Evolutionary conservation across 805 yeast genomes (phyloP).

Genomic region (Saccharomyces paradoxus): DNA sequence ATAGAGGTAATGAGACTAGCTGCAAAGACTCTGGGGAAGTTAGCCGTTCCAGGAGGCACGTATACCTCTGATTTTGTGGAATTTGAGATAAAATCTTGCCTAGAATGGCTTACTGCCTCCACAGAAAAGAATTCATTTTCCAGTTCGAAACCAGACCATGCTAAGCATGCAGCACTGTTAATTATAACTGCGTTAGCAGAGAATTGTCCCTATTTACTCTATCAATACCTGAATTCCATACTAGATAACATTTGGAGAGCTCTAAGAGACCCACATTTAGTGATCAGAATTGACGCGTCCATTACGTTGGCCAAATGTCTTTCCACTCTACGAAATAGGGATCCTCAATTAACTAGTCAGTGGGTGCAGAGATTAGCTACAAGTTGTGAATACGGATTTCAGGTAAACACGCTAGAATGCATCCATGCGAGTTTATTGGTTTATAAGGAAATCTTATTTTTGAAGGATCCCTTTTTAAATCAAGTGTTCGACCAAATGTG

Average conservation of each 20-base stretch:
- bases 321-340: constrained; percentile 68
- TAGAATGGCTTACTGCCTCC: constrained; percentile 70
- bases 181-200: constrained; percentile 71
- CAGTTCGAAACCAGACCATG: constrained; percentile 61
- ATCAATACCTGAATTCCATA: constrained; percentile 64
- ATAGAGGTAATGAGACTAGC: constrained; percentile 74
- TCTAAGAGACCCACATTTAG: constrained; percentile 60
- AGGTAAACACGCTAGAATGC: constrained; percentile 45
- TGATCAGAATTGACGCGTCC: constrained; percentile 74
- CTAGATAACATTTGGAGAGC: constrained; percentile 79
- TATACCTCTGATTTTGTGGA: constrained; percentile 86
- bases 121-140: constrained; percentile 17
- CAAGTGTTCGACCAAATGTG: constrained; percentile 66
- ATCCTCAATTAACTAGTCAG: constrained; percentile 52
- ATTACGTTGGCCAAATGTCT: constrained; percentile 66
- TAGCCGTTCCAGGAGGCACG: constrained; percentile 80
- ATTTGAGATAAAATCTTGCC: constrained; percentile 73
- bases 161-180: constrained; percentile 82
- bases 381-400: constrained; percentile 50
- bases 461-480: constrained; percentile 63
- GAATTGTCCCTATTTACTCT: constrained; percentile 73
- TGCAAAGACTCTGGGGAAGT: constrained; percentile 71
- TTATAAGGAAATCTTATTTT: constrained; percentile 61
- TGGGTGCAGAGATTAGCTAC: constrained; percentile 66
- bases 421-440: constrained; percentile 77